These are phyloP conservation scores for Arxiozyma heterogenica DNA, from an alignment of 1,139 yeast genomes.

Conservation along the genomic window DNA sequence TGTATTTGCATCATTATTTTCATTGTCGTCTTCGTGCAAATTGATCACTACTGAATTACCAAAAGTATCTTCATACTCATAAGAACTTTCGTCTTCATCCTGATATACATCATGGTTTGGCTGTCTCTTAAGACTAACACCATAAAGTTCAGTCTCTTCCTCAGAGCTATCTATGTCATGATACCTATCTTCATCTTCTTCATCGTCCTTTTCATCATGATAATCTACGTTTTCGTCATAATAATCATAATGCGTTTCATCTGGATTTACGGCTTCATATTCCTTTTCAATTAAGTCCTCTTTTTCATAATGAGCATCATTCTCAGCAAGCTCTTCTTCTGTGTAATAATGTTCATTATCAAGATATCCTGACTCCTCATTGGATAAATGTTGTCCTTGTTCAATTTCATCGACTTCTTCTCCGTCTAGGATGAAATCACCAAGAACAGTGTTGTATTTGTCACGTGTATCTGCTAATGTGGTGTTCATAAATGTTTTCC, in stretches of 20 bases:
- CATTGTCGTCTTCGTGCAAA: neutral
- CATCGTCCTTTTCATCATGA: slow-evolving; percentile 2
- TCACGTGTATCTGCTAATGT: slow-evolving; percentile 83
- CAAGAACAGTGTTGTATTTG: slow-evolving; percentile 86
- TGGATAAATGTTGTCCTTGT: neutral
- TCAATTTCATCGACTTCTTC: slow-evolving; percentile 11
- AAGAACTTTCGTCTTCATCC: neutral
- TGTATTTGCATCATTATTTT: neutral
- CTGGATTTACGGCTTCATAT: slow-evolving; percentile 30
- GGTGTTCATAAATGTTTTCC: slow-evolving; percentile 80
- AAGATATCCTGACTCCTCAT: slow-evolving; percentile 9
- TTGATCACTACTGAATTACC: neutral
- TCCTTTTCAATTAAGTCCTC: slow-evolving; percentile 28
- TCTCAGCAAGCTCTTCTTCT: slow-evolving; percentile 8
- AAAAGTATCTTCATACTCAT: neutral
- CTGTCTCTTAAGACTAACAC: neutral
- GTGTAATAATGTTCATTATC: slow-evolving; percentile 7
- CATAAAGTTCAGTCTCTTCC: neutral
- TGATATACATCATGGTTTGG: neutral
- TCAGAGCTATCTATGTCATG: neutral
- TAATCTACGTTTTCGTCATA: slow-evolving; percentile 1
- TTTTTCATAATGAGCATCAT: neutral
- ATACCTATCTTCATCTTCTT: neutral
- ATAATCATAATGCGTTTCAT: slow-evolving; percentile 3
- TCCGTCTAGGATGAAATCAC: slow-evolving; percentile 44